These are phyloP conservation scores for Fusarium sp. DNA, from an alignment of 2,329 filamentous ascomycete genomes.

Conservation along the genomic window DNA sequence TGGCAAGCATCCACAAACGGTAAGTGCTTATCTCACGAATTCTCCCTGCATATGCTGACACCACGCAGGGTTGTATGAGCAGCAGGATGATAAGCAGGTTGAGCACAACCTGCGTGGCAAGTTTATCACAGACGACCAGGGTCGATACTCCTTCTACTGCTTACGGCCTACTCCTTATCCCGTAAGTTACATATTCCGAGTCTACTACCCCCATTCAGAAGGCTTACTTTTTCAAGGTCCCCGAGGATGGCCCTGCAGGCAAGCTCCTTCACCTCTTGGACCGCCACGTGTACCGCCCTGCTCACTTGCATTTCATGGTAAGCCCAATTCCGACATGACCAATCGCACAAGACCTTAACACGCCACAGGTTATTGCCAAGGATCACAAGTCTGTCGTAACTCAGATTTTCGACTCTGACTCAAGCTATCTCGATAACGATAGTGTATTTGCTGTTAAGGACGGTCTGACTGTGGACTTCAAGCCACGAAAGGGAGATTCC, in stretches of 20 bases:
- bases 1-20: conserved; percentile 84
- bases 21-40: conserved; percentile 33
- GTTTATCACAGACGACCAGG: conserved; percentile 74
- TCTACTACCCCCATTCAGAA: neutral
- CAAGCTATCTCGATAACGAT: conserved; percentile 36
- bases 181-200: conserved; percentile 39
- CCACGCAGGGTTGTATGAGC: conserved; percentile 67
- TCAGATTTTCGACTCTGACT: conserved; percentile 67
- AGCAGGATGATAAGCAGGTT: conserved; percentile 76
- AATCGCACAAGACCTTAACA: neutral
- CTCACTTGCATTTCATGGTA: conserved; percentile 70
- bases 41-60: neutral
- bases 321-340: neutral
- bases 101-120: conserved; percentile 81
- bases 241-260: conserved; percentile 64
- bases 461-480: conserved; percentile 35
- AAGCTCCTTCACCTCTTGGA: conserved; percentile 64
- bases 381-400: conserved; percentile 75
- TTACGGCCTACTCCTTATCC: conserved; percentile 69
- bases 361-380: conserved; percentile 56
- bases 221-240: conserved; percentile 42
- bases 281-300: conserved; percentile 66
- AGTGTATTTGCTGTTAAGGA: conserved; percentile 42
- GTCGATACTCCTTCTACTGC: conserved; percentile 71
- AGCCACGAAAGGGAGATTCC: conserved; percentile 37